Evolutionary conservation across 73 alveolate genomes (phyloP).

Genomic region (Paramecium sonneborni): DNA sequence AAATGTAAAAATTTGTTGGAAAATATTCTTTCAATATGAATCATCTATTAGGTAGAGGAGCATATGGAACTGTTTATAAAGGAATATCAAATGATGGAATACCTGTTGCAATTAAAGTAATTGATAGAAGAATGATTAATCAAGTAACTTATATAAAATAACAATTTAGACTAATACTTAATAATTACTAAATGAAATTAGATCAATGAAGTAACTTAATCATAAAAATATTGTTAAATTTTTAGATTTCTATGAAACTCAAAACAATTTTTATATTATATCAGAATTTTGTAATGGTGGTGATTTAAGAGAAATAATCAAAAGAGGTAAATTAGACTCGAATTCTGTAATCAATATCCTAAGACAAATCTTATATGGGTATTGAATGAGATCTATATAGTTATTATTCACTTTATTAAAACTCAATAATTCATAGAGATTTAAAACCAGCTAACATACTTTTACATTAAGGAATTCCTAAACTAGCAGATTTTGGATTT

Average conservation of each 20-base stretch:
- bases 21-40: neutral
- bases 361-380: neutral
- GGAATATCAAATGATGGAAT: neutral
- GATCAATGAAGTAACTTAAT: neutral
- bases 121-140: neutral
- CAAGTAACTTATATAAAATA: neutral
- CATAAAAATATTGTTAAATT: neutral
- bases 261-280: neutral
- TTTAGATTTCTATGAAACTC: conserved; percentile 9
- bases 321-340: neutral
- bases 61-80: conserved; percentile 14
- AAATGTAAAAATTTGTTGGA: conserved; percentile 4
- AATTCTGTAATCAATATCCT: neutral
- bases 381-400: neutral
- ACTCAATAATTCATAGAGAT: conserved; percentile 56
- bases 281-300: conserved; percentile 12
- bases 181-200: neutral
- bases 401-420: neutral
- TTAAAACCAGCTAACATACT: conserved; percentile 65
- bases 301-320: neutral
- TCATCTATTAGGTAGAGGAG: neutral
- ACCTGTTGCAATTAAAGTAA: conserved; percentile 6
- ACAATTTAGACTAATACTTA: neutral
- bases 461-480: conserved; percentile 23
- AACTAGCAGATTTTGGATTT: conserved; percentile 62